Conservation (phyloP, 257 asterid species). For the Nicotiana noctiflora region DNA sequence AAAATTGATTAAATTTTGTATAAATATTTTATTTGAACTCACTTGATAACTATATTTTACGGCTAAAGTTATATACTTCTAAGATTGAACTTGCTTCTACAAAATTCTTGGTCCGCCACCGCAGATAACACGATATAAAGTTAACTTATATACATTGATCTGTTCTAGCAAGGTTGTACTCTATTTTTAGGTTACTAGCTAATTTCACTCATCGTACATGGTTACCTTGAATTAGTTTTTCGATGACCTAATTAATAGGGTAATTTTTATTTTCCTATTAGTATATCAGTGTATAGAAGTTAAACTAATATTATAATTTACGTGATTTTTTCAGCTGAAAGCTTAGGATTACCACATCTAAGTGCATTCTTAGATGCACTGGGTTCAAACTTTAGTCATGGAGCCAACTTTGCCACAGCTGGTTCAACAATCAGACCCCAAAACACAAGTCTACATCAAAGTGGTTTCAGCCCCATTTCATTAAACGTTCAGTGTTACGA, state of each 20-base stretch:
- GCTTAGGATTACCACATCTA: slow-evolving; percentile 52
- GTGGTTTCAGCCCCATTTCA: slow-evolving; percentile 84
- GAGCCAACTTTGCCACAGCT: slow-evolving; percentile 93
- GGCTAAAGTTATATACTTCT: no score
- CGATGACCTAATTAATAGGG: no score
- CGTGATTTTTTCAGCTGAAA: slow-evolving; percentile 42
- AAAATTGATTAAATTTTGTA: no score
- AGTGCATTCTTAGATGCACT: slow-evolving; percentile 82
- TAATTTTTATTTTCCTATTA: no score
- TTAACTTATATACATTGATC: neutral
- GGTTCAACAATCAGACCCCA: slow-evolving; percentile 87
- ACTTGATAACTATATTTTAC: no score
- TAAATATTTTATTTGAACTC: no score
- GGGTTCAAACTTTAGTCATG: slow-evolving; percentile 78
- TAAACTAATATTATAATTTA: no score
- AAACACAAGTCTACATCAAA: slow-evolving; percentile 59
- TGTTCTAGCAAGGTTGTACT: neutral
- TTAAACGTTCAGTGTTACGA: slow-evolving; percentile 53
- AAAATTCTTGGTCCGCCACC: no score
- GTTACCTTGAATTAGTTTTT: no score
- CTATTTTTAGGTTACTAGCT: neutral
- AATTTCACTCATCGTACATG: neutral
- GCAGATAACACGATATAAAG: neutral
- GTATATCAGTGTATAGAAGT: no score
- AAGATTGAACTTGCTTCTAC: no score